phyloP scores from a whole-genome alignment of 164 flowering plant genomes.

The Stephania cephalantha region DNA sequence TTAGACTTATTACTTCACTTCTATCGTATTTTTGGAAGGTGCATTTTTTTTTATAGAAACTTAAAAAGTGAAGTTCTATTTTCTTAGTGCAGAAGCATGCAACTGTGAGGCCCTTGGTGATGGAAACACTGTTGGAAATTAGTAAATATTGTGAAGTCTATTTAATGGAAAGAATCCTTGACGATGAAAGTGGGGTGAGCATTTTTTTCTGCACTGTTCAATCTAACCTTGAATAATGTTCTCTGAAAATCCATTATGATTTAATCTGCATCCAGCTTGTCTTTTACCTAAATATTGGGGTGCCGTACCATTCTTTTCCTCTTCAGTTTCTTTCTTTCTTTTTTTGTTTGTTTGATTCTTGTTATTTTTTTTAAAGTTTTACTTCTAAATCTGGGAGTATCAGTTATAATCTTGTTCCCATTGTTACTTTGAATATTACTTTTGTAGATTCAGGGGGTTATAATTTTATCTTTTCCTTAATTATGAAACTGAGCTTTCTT shows the following conservation, averaged over 20 bases:
- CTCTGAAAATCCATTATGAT: not conserved
- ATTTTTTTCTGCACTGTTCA: not conserved
- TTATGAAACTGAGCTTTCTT: no score
- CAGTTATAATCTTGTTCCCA: no score
- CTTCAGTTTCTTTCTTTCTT: no score
- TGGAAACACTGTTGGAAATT: slow-evolving; percentile 29
- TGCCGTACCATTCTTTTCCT: not conserved
- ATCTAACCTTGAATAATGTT: not conserved
- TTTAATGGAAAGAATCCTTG: slow-evolving; percentile 35
- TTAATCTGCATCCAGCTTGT: not conserved
- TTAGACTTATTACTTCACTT: slow-evolving; percentile 4
- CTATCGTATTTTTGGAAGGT: not conserved
- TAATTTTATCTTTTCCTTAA: not conserved
- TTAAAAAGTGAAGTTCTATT: slow-evolving; percentile 7
- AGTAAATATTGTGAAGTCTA: slow-evolving; percentile 30
- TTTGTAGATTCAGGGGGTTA: not conserved
- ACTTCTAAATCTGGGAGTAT: no score
- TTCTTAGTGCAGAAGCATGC: slow-evolving; percentile 27
- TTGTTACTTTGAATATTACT: not conserved
- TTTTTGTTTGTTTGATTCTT: no score
- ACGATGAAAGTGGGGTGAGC: slow-evolving; percentile 33
- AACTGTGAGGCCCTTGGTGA: slow-evolving; percentile 27
- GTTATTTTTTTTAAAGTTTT: no score
- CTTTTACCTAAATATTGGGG: not conserved
- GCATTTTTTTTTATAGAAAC: not conserved